Conservation (phyloP, 208 protist species). For the Trypanosomatidae sp. region DNA sequence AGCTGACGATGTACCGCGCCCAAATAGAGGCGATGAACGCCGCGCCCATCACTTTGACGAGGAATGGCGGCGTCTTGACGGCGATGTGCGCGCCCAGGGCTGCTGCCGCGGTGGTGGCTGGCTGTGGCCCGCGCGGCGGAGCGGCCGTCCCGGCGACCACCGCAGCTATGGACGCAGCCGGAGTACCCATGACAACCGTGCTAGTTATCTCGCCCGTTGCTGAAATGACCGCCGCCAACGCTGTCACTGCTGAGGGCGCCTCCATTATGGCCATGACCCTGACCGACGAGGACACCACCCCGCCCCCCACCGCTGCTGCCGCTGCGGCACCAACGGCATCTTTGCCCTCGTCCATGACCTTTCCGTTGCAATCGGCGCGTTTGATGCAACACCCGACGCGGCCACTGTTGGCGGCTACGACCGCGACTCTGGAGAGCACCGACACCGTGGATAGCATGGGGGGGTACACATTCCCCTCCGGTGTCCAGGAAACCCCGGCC, state of each 20-base stretch:
- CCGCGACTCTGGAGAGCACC: too few species aligned
- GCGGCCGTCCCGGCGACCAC: not conserved
- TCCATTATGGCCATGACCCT: not conserved
- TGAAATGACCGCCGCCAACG: not conserved
- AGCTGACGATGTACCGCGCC: constrained; percentile 19
- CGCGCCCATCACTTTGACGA: constrained; percentile 4
- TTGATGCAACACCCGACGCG: not conserved
- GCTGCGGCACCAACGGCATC: not conserved
- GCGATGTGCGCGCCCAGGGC: not conserved
- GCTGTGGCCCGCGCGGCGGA: not conserved
- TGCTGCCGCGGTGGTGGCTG: not conserved
- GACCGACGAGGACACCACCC: not conserved
- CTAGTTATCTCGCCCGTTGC: not conserved
- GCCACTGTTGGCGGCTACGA: not conserved
- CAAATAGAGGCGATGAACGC: constrained; percentile 24
- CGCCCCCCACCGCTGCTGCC: not conserved
- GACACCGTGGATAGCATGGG: too few species aligned
- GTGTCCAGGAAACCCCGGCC: not conserved
- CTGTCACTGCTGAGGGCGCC: not conserved
- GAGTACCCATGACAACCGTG: not conserved
- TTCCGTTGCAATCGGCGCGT: not conserved
- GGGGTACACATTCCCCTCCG: not conserved
- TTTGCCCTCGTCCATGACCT: not conserved
- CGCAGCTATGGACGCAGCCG: not conserved
- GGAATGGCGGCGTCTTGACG: constrained; percentile 3